phyloP scores from a whole-genome alignment of 768 basidiomycete species.

The Dendrothele bispora region DNA sequence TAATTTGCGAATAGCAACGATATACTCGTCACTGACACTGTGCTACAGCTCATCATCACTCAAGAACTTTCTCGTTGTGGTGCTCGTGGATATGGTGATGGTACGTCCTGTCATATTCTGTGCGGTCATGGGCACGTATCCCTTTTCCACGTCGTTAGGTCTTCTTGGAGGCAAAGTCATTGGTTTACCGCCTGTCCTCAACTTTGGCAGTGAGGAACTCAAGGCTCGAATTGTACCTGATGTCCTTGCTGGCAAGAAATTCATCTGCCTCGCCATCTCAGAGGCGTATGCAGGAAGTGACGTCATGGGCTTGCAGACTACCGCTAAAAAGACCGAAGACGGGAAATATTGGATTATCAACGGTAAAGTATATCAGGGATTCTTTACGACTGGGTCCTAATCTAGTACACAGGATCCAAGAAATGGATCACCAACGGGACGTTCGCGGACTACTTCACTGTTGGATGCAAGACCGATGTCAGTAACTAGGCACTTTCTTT shows the following conservation, averaged over 20 bases:
- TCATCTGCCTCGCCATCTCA: conserved; percentile 82
- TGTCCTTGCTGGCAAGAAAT: conserved; percentile 70
- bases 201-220: conserved; percentile 68
- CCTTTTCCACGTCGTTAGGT: conserved; percentile 23
- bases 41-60: conserved; percentile 63
- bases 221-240: conserved; percentile 60
- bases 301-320: conserved; percentile 71
- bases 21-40: not conserved
- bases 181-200: conserved; percentile 81
- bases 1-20: not conserved
- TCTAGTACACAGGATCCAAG: conserved; percentile 48
- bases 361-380: conserved; percentile 38
- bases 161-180: conserved; percentile 77
- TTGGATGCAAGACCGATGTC: conserved; percentile 61
- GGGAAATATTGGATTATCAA: conserved; percentile 83
- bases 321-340: conserved; percentile 75
- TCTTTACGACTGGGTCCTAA: conserved; percentile 2
- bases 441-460: conserved; percentile 66
- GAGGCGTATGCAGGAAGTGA: conserved; percentile 90
- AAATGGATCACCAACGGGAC: conserved; percentile 85
- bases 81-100: conserved; percentile 80
- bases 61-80: conserved; percentile 75
- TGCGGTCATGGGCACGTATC: not conserved
- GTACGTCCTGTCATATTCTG: conserved; percentile 28
- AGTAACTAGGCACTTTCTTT: conserved; percentile 7